Evolutionary conservation across 2,329 filamentous ascomycete genomes (phyloP).

Genomic region (Elsinoe batatas): DNA sequence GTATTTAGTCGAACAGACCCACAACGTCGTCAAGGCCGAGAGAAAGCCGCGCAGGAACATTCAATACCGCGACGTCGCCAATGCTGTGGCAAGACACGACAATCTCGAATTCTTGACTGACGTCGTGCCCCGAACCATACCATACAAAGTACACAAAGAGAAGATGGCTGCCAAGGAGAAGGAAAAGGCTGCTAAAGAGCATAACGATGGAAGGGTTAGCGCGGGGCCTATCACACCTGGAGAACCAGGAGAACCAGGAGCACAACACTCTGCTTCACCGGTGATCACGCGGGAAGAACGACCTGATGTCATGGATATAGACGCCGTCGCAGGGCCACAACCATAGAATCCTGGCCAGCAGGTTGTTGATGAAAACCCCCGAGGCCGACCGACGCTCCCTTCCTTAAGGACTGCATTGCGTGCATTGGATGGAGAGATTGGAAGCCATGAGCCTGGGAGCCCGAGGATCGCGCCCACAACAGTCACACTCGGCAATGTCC

Average conservation of each 20-base stretch:
- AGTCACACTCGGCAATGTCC: no score
- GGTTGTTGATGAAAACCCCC: no score
- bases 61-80: constrained; percentile 90
- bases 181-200: constrained; percentile 1
- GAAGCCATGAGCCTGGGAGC: no score
- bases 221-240: neutral
- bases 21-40: constrained; percentile 83
- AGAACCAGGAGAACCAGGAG: neutral
- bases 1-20: constrained; percentile 72
- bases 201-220: neutral
- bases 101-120: constrained; percentile 93
- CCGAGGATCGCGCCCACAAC: no score
- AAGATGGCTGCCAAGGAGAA: constrained; percentile 38
- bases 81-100: constrained; percentile 76
- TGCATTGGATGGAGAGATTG: no score
- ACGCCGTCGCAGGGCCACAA: neutral
- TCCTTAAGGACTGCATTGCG: no score
- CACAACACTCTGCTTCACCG: neutral
- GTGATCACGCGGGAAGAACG: neutral
- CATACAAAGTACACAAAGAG: constrained; percentile 70
- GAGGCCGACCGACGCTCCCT: no score
- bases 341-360: neutral
- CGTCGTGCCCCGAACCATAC: constrained; percentile 75
- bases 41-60: constrained; percentile 86
- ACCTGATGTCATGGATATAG: constrained; percentile 12